A percentile compares a stretch with the other conserved stretches of the same genome.
Conservation (phyloP, 345 rosid species). For the Euphorbia lathyris region DNA sequence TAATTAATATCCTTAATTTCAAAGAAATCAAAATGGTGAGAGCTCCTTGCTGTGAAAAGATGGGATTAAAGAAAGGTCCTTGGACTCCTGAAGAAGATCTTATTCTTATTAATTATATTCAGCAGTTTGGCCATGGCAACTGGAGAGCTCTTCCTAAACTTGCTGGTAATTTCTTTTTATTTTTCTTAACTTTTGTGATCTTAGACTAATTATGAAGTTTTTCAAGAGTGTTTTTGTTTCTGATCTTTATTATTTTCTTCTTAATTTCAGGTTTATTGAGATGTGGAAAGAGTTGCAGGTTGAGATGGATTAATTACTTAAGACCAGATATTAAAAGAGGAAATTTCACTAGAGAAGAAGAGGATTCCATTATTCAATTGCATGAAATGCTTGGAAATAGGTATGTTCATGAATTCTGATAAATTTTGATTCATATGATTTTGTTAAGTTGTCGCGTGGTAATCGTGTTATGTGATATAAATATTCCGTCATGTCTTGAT, state of each 20-base stretch:
- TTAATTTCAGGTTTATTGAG: constrained; percentile 53
- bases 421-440: not conserved
- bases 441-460: too few species aligned
- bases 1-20: too few species aligned
- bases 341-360: constrained; percentile 70
- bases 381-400: constrained; percentile 62
- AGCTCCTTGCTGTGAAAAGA: constrained; percentile 81
- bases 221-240: not conserved
- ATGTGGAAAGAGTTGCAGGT: constrained; percentile 86
- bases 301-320: constrained; percentile 73
- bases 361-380: constrained; percentile 56
- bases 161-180: constrained; percentile 39
- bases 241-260: not conserved
- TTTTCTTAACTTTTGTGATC: not conserved
- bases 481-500: too few species aligned
- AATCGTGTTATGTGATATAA: too few species aligned
- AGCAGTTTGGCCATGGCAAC: constrained; percentile 55
- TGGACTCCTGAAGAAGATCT: constrained; percentile 73
- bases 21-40: constrained; percentile 44
- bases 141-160: constrained; percentile 82
- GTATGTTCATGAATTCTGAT: constrained; percentile 22
- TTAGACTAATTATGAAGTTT: not conserved
- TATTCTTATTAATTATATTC: constrained; percentile 47
- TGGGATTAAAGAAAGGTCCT: constrained; percentile 77
- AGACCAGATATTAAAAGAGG: constrained; percentile 84